A percentile compares a stretch with the other conserved stretches of the same genome.
Conservation (phyloP, 164 flowering plant genomes). For the Hamamelis virginiana region DNA sequence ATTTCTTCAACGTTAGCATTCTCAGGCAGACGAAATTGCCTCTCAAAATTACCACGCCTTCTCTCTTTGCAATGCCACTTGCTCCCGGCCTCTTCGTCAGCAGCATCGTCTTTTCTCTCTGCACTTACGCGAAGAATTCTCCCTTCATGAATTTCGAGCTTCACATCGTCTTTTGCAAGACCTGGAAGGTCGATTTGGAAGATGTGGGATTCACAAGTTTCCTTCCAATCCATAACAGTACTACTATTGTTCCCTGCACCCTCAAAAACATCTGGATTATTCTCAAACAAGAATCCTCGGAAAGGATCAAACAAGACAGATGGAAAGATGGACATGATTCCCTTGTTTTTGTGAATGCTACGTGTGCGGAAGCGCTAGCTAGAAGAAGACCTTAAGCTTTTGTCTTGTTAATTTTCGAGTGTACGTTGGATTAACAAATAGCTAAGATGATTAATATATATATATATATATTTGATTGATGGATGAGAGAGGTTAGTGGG, state of each 20-base stretch:
- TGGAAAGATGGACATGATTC: constrained; percentile 7
- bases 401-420: too few species aligned
- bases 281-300: not conserved
- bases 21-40: constrained; percentile 27
- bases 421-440: not conserved
- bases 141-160: constrained; percentile 21
- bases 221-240: constrained; percentile 32
- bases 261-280: not conserved
- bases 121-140: constrained; percentile 17
- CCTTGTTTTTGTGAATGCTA: too few species aligned
- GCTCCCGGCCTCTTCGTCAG: constrained; percentile 10
- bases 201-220: constrained; percentile 28
- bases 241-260: not conserved
- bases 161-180: constrained; percentile 26
- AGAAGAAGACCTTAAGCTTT: too few species aligned
- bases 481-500: not conserved
- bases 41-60: not conserved
- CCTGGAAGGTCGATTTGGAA: constrained; percentile 33
- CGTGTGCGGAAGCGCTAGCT: too few species aligned
- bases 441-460: too few species aligned
- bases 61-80: constrained; percentile 37
- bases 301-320: constrained; percentile 11
- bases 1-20: constrained; percentile 22
- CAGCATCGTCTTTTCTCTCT: constrained; percentile 21
- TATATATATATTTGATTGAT: too few species aligned